Conservation (phyloP, 495 filamentous ascomycete genomes). For the Polyplosphaeria fusca region DNA sequence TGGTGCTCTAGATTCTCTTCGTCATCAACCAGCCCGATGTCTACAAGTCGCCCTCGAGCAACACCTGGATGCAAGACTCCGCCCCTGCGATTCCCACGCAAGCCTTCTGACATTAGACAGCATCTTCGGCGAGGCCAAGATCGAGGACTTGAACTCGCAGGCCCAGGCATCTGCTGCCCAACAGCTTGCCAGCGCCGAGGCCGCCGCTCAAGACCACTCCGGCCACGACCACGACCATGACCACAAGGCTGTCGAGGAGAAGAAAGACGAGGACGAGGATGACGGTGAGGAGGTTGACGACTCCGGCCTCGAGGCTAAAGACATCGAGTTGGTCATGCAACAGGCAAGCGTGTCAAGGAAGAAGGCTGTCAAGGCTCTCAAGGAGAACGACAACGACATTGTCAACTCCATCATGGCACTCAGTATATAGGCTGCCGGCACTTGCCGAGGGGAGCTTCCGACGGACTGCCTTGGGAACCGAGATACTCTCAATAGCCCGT, state of each 20-base stretch:
- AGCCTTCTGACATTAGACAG: conserved; percentile 45
- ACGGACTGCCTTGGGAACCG: too few species aligned
- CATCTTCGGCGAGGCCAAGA: conserved; percentile 99
- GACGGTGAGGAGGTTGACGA: conserved; percentile 96
- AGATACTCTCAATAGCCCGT: too few species aligned
- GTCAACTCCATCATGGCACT: conserved; percentile 99
- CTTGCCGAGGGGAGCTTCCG: neutral
- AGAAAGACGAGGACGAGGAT: conserved; percentile 80
- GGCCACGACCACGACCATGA: conserved; percentile 52
- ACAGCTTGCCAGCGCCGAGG: conserved; percentile 74
- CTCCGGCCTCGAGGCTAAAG: conserved; percentile 90
- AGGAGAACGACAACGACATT: conserved; percentile 99
- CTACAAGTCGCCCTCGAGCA: conserved; percentile 96
- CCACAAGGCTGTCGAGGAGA: conserved; percentile 69
- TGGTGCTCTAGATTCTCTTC: conserved; percentile 76
- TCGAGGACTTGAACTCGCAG: conserved; percentile 97
- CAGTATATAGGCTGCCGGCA: conserved; percentile 68
- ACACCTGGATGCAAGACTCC: conserved; percentile 91
- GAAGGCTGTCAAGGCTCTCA: conserved; percentile 97
- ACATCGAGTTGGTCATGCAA: conserved; percentile 98
- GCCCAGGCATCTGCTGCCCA: conserved; percentile 92
- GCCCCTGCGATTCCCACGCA: neutral
- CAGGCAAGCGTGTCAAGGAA: conserved; percentile 93
- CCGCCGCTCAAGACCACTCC: conserved; percentile 56
- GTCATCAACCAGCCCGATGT: conserved; percentile 99